These are phyloP conservation scores for Ramaria sp. DNA, from an alignment of 768 basidiomycete species.

Conservation along the genomic window DNA sequence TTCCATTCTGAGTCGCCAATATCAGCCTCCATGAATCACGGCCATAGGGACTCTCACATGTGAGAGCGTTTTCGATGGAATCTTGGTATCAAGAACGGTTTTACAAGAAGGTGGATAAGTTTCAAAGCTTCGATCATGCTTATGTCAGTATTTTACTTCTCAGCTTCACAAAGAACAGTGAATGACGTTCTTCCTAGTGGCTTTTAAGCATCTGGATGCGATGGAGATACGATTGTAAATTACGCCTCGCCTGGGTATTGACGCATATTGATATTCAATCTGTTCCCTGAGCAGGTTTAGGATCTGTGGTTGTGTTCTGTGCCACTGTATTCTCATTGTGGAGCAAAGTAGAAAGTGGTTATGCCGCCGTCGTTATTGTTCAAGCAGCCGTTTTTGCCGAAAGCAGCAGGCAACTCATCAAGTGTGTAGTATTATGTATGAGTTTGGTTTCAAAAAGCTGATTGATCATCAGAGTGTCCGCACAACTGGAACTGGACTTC, in stretches of 20 bases:
- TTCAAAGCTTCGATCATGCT: slow-evolving; percentile 62
- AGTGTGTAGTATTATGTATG: slow-evolving; percentile 20
- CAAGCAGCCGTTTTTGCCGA: slow-evolving; percentile 62
- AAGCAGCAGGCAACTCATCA: slow-evolving; percentile 55
- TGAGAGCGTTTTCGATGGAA: slow-evolving; percentile 67
- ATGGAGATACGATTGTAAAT: slow-evolving; percentile 64
- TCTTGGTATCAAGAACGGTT: slow-evolving; percentile 53
- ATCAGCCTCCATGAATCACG: neutral
- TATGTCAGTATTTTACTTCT: slow-evolving; percentile 36
- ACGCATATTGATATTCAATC: neutral
- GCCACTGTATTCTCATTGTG: slow-evolving; percentile 61
- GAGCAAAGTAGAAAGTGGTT: slow-evolving; percentile 45
- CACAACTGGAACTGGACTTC: slow-evolving; percentile 64
- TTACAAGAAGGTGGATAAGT: slow-evolving; percentile 46
- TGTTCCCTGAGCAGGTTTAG: slow-evolving; percentile 35
- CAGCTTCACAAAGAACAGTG: neutral
- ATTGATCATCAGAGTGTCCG: slow-evolving; percentile 38
- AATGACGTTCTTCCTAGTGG: slow-evolving; percentile 33
- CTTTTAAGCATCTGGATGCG: slow-evolving; percentile 58
- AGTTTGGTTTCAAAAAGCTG: neutral
- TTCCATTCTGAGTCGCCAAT: neutral
- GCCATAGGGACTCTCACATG: slow-evolving; percentile 42
- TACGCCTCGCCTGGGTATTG: neutral
- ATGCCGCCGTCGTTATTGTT: slow-evolving; percentile 61
- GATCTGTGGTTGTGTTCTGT: slow-evolving; percentile 58